Evolutionary conservation across 169 alveolate species (phyloP), one percentile per base, ranked within the genome.

Genomic region (Plasmodium fragile): DNA sequence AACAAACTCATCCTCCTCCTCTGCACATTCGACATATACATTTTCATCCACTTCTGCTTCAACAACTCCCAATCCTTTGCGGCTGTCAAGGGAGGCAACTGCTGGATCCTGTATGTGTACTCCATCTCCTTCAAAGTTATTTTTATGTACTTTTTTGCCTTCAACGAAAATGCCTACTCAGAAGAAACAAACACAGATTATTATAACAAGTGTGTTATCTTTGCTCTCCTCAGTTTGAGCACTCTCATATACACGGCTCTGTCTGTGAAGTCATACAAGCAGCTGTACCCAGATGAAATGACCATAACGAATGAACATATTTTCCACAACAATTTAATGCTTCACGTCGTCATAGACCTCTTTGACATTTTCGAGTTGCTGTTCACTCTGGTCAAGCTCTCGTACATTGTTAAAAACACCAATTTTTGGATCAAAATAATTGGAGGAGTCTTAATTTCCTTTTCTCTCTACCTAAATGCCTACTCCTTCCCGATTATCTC

Each of bases 21-120:
- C 36, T 65, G 94, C 41, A 55, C 95, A 25, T 90, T 96, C 84
- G 97, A 96, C 80, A 94, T 92, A 49, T 65, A 95, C 32, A 95
- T 95, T 71, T 91, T 95, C 32, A 83, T 91, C 73, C 92, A 96
- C 53, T 95, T 95, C 92, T 59, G 92, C 28, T 92, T 93, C 81
- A 85, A 93, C 70, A 92, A 93, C 43, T 81, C 93, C 13, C 97
- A 96, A 18, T 83, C 90, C 73, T 85, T 96, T 92, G 92, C 95
- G 4, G 97, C 96, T 0, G 92, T 94, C 45, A 89, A 94, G 59
- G 97, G 97, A 3, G 96, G 97, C 13, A 96, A 75, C 82, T 96
- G 97, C 72, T 96, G 97, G 97, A 77, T 95, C 36, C 41, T 95
- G 16, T 95, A 96, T 89, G 95, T 95, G 8, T 94, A 96, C 28